A percentile compares a stretch with the other conserved stretches of the same genome.
phyloP scores from a whole-genome alignment of 2,329 filamentous ascomycete species.

The Fusarium temperatum region DNA sequence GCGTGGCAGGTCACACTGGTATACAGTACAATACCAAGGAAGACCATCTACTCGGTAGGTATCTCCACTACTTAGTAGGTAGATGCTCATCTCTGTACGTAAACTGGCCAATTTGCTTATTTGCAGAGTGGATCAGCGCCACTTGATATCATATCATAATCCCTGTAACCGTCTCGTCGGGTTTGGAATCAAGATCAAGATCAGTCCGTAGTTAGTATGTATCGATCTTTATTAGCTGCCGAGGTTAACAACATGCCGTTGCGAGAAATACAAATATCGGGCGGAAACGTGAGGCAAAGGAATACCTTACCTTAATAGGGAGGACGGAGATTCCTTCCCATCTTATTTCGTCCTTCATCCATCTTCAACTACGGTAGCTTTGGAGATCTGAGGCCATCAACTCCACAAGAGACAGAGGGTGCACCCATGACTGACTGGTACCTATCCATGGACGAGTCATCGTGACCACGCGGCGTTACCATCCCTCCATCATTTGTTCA shows the following conservation, averaged over 20 bases:
- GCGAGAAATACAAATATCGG: neutral
- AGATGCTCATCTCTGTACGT: slow-evolving; percentile 6
- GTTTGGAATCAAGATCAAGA: neutral
- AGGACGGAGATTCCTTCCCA: neutral
- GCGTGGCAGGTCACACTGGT: neutral
- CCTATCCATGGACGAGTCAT: neutral
- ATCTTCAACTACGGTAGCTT: neutral
- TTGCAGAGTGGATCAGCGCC: neutral
- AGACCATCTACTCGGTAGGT: neutral
- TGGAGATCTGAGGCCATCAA: neutral
- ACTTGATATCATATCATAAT: slow-evolving; percentile 11
- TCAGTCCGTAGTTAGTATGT: neutral
- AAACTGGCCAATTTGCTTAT: slow-evolving; percentile 10
- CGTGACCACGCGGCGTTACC: neutral
- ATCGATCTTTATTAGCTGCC: neutral
- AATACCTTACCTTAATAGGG: too few relatives aligned
- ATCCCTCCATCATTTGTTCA: neutral
- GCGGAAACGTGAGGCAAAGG: neutral
- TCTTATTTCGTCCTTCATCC: neutral
- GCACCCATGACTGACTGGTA: neutral
- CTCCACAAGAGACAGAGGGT: slow-evolving; percentile 13
- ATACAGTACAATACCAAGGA: neutral
- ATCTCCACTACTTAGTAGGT: neutral
- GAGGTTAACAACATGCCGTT: neutral
- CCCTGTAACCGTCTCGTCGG: neutral